A percentile compares a stretch with the other conserved stretches of the same genome.
phyloP scores from a whole-genome alignment of 352 stramenopile genomes.

The Globisporangium radiosum region DNA sequence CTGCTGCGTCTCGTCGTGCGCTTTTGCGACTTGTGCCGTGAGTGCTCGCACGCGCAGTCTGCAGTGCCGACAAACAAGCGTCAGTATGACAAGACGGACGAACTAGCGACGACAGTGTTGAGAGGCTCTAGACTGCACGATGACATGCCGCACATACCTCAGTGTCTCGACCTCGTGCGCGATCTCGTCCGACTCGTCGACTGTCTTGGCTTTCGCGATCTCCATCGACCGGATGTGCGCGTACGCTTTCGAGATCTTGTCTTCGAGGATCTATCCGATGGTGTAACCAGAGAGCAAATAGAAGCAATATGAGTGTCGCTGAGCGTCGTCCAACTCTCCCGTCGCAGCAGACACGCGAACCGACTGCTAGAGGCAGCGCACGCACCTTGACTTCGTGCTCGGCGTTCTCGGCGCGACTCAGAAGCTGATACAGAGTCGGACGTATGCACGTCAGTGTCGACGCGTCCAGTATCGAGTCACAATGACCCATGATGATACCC shows the following conservation, averaged over 20 bases:
- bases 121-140: no score
- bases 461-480: no score
- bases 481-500: no score
- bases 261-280: constrained; percentile 20
- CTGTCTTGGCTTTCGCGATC: constrained; percentile 23
- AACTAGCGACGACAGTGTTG: no score
- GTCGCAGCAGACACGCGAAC: no score
- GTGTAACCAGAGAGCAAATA: no score
- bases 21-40: constrained; percentile 16
- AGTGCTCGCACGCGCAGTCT: constrained; percentile 16
- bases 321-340: no score
- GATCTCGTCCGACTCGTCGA: constrained; percentile 28
- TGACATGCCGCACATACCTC: not conserved
- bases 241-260: constrained; percentile 23
- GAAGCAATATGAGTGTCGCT: no score
- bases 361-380: not conserved
- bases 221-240: constrained; percentile 34
- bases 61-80: not conserved
- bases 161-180: constrained; percentile 24
- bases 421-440: constrained; percentile 13
- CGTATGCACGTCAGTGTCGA: not conserved
- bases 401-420: constrained; percentile 30
- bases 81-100: not conserved
- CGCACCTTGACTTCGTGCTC: constrained; percentile 31
- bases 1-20: constrained; percentile 16